These are phyloP conservation scores for Penicillium sp. DNA, from an alignment of 2,329 filamentous ascomycete genomes.

Conservation along the genomic window DNA sequence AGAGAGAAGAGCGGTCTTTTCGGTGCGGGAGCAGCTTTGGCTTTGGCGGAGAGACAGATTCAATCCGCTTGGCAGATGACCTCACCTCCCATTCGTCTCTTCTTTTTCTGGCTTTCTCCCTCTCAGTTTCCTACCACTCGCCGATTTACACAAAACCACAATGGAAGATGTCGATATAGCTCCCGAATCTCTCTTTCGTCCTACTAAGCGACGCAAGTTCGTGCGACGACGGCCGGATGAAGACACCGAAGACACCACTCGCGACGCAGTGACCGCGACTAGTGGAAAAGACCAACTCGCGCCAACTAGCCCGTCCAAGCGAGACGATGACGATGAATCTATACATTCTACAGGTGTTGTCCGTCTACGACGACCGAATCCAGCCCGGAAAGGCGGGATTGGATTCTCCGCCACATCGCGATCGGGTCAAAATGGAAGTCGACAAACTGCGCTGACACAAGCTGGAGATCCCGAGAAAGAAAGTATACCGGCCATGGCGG, in stretches of 20 bases:
- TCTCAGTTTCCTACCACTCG: neutral
- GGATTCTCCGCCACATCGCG: slow-evolving; percentile 47
- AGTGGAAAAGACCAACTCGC: slow-evolving; percentile 11
- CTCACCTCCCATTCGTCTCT: slow-evolving; percentile 10
- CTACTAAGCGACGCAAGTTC: slow-evolving; percentile 57
- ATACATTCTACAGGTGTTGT: slow-evolving; percentile 37
- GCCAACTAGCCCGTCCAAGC: slow-evolving; percentile 15
- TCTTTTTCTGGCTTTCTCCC: neutral
- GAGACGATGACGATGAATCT: slow-evolving; percentile 20
- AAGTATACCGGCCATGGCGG: slow-evolving; percentile 46
- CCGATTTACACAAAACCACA: neutral
- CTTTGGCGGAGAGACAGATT: slow-evolving; percentile 19
- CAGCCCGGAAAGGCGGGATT: slow-evolving; percentile 49
- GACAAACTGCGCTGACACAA: slow-evolving; percentile 30
- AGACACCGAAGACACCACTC: slow-evolving; percentile 23
- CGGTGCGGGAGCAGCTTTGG: slow-evolving; percentile 26
- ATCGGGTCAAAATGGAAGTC: slow-evolving; percentile 23
- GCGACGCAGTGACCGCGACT: slow-evolving; percentile 16
- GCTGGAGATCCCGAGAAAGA: slow-evolving; percentile 40
- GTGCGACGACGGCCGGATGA: slow-evolving; percentile 48
- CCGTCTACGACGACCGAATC: slow-evolving; percentile 43
- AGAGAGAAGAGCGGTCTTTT: slow-evolving; percentile 26
- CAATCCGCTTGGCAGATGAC: slow-evolving; percentile 21
- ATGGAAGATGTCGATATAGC: slow-evolving; percentile 35
- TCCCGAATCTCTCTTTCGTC: slow-evolving; percentile 48